Evolutionary conservation across 805 yeast species (phyloP), one percentile per base, ranked within the genome.

Genomic region (Candida pseudoglaebosa): DNA sequence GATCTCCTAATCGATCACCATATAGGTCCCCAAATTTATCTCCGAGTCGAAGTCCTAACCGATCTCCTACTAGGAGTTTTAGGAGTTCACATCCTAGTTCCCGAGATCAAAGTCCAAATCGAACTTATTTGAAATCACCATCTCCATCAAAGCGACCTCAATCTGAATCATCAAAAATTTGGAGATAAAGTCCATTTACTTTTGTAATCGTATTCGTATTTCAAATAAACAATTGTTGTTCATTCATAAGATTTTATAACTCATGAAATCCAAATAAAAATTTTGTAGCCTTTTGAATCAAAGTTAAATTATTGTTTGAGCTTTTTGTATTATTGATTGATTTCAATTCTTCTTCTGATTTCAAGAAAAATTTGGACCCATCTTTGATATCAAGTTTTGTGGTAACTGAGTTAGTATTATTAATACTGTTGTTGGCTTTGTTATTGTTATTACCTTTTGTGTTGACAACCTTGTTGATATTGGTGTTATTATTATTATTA

Each of bases 231-330:
- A n/a, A n/a, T n/a, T n/a, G n/a, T n/a, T n/a, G n/a, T n/a, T n/a
- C n/a, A 34, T 34, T 22, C 32, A 49, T 41, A 17, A 37, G 13
- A 8, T 24, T 37, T 43, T 57, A 69, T 45, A 69, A 59, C 41
- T 68, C 73, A 47, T 67, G 65, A 47, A 68, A 67, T 2, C 74
- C 74, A 52, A 69, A 69, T 24, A 69, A 49, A 41, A 50, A 64
- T 46, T 57, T 64, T 33, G 64, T 49, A 12, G 62, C 40, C 4
- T 61, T 51, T 15, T 63, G 69, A 42, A 59, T 32, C 12, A 63
- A 36, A 4, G 70, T 65, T 40, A 66, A 46, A 36, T 65, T 64
- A 9, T 3, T 18, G 18, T 40, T 28, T 30, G 24, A 17, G 19
- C 43, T 50, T 18, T 50, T 49, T 19, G 38, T 39, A 17, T 39